phyloP scores from a whole-genome alignment of 306 rosid species.

The Trifolium repens region DNA sequence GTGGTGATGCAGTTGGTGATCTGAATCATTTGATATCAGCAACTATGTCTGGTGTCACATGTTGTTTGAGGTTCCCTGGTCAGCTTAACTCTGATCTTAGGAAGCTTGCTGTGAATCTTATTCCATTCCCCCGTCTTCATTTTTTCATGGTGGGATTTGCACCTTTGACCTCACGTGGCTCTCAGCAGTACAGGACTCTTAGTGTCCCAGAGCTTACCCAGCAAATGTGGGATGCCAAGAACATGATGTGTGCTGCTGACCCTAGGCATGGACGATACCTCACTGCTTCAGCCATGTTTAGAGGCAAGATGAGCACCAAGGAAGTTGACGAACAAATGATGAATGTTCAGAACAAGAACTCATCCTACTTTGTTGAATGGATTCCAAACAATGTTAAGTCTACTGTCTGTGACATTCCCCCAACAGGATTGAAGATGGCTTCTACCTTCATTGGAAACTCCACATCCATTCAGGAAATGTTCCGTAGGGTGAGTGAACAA shows the following conservation, averaged over 20 bases:
- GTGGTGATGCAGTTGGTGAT: background rate
- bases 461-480: conserved; percentile 30
- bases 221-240: conserved; percentile 29
- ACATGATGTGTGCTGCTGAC: conserved; percentile 29
- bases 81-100: conserved; percentile 20
- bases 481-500: conserved; percentile 22
- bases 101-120: conserved; percentile 28
- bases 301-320: conserved; percentile 20
- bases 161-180: conserved; percentile 18
- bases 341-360: conserved; percentile 31
- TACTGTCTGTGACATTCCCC: conserved; percentile 27
- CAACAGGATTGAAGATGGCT: conserved; percentile 15
- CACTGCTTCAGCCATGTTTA: conserved; percentile 7
- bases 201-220: conserved; percentile 23
- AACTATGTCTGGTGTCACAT: conserved; percentile 24
- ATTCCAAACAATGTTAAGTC: conserved; percentile 30
- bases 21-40: conserved; percentile 19
- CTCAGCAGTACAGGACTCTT: conserved; percentile 17
- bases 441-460: conserved; percentile 21
- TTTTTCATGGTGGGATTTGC: conserved; percentile 27
- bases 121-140: conserved; percentile 27
- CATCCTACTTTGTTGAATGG: conserved; percentile 29
- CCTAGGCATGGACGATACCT: conserved; percentile 26
- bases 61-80: conserved; percentile 29
- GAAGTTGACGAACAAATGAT: conserved; percentile 23